Evolutionary conservation across 2,329 filamentous ascomycete species (phyloP), one percentile per base, ranked within the genome.

Genomic region (Cladosporium cucumerinum): DNA sequence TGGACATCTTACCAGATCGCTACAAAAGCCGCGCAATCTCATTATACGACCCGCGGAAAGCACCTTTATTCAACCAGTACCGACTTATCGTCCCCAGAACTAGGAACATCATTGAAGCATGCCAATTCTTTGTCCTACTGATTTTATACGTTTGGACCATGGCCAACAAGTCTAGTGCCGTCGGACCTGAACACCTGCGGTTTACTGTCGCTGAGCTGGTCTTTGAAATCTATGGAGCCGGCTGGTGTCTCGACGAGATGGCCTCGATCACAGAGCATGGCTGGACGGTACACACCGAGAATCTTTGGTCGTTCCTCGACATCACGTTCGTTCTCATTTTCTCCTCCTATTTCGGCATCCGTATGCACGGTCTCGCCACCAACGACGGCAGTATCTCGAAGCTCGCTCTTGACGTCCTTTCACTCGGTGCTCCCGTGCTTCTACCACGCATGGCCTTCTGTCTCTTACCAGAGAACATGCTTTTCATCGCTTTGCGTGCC

Each of bases 261-360:
- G 88, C 89, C 1, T 91, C 90, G 0, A 88, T 93, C 30, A 76
- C 92, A 18, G 91, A 91, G 68, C 91, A 95, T 73, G 83, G 85
- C 58, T 87, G 90, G 90, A 86, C 87, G 65, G 91, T 95, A 1
- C 93, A 95, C 72, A 93, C 91, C 0, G 91, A 96, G 75, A 94
- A 95, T 70, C 80, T 96, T 3, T 96, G 92, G 92, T 92, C 91
- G 0, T 95, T 96, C 72, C 84, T 96, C 18, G 92, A 95, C 74
- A 87, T 94, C 55, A 87, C 86, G 5, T 96, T 94, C 72, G 85
- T 87, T n/a, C 71, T 82, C 49, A 88, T 95, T 34, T 95, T 91
- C 73, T 80, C 83, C 70, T 77, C 83, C 18, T 95, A 94, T 75
- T 80, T 93, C 7, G 75, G 84, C 30, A 75, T 93, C 34, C 88